Conservation (phyloP, 2,329 filamentous ascomycete species). For the Xylariaceae sp. region DNA sequence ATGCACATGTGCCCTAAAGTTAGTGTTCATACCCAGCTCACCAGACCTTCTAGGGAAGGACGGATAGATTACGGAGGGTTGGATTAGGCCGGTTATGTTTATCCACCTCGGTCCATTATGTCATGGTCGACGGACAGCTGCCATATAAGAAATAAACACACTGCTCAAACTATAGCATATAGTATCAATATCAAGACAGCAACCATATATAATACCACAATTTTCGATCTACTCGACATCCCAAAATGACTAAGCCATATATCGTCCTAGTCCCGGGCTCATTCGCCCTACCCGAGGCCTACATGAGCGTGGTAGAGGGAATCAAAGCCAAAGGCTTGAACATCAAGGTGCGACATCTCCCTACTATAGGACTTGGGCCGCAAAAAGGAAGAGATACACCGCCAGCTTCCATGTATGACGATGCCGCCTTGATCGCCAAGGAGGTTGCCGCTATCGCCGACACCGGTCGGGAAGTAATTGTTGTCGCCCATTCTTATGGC, state of each 20-base stretch:
- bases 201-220: no score
- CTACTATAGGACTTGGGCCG: slow-evolving; percentile 12
- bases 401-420: slow-evolving; percentile 30
- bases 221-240: no score
- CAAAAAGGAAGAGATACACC: slow-evolving; percentile 5
- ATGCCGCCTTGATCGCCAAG: slow-evolving; percentile 31
- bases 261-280: slow-evolving; percentile 22
- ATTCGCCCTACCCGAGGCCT: slow-evolving; percentile 16
- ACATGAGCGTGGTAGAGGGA: slow-evolving; percentile 15
- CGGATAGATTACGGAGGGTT: no score
- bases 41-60: no score
- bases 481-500: slow-evolving; percentile 28
- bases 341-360: slow-evolving; percentile 18
- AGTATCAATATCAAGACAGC: no score
- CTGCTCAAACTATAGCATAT: no score
- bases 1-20: no score
- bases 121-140: no score
- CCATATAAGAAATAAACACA: no score
- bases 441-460: slow-evolving; percentile 34
- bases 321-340: slow-evolving; percentile 20
- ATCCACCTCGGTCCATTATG: no score
- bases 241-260: slow-evolving; percentile 20
- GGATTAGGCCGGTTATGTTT: no score
- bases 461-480: slow-evolving; percentile 22
- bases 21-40: no score